Evolutionary conservation across 1,284 basidiomycete species (phyloP).

Genomic region (Veloboletus limbatus): DNA sequence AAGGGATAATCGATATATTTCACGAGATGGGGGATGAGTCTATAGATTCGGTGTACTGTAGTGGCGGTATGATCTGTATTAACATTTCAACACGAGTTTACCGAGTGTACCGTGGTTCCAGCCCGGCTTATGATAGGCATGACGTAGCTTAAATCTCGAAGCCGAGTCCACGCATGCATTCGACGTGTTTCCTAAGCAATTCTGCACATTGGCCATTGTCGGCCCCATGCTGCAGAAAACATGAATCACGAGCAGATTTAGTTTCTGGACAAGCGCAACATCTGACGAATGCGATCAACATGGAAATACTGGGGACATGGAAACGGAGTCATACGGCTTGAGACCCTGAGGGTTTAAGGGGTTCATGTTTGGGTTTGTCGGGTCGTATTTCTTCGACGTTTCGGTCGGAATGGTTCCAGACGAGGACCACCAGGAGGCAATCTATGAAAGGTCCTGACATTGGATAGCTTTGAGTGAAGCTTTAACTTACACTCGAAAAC

Average conservation of each 20-base stretch:
- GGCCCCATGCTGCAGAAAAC: slow-evolving; percentile 79
- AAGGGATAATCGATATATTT: background rate
- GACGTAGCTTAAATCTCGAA: slow-evolving; percentile 65
- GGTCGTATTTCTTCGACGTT: slow-evolving; percentile 48
- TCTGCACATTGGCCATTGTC: slow-evolving; percentile 79
- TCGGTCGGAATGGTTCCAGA: slow-evolving; percentile 30
- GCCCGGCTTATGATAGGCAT: background rate
- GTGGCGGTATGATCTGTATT: slow-evolving; percentile 1
- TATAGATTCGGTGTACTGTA: slow-evolving; percentile 1
- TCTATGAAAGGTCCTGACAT: slow-evolving; percentile 25
- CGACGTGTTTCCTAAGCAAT: slow-evolving; percentile 75
- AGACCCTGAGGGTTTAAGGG: slow-evolving; percentile 87
- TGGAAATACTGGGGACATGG: slow-evolving; percentile 31
- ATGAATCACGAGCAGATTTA: slow-evolving; percentile 88
- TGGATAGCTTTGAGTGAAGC: slow-evolving; percentile 8
- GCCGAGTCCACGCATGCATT: slow-evolving; percentile 87
- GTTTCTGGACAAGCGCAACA: slow-evolving; percentile 97
- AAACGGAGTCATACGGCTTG: slow-evolving; percentile 68
- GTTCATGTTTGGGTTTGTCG: slow-evolving; percentile 70
- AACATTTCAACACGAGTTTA: background rate
- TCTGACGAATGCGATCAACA: slow-evolving; percentile 36
- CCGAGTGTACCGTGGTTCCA: background rate
- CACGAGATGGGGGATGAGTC: slow-evolving; percentile 12
- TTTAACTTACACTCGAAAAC: slow-evolving; percentile 24
- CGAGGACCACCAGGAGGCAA: slow-evolving; percentile 43